Percentiles rank a stretch among this genome's conserved stretches.
phyloP scores from a whole-genome alignment of 2,329 filamentous ascomycete genomes.

The Fusarium nygamai region DNA sequence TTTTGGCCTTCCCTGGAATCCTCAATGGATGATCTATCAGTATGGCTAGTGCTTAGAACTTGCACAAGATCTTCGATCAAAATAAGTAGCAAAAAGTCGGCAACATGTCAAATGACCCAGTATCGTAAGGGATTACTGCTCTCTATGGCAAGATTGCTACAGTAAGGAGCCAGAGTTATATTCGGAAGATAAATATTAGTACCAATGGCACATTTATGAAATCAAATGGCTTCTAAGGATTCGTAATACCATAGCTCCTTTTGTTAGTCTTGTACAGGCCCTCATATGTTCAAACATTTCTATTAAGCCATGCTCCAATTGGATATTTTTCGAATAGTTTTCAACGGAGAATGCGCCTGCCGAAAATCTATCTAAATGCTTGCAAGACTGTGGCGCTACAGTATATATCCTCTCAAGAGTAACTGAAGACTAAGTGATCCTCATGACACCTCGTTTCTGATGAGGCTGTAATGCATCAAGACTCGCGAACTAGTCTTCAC shows the following conservation, averaged over 20 bases:
- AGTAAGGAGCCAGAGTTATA: background rate
- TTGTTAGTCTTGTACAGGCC: background rate
- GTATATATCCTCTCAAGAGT: background rate
- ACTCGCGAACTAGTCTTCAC: background rate
- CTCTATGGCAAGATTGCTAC: background rate
- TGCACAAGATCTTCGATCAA: background rate
- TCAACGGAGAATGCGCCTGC: background rate
- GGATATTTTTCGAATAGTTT: too few relatives aligned
- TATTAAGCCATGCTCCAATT: background rate
- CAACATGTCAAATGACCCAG: background rate
- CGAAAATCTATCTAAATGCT: background rate
- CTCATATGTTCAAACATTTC: too few relatives aligned
- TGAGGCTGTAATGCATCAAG: background rate
- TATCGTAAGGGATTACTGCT: background rate
- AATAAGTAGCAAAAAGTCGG: background rate
- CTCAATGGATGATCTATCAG: background rate
- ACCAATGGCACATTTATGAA: too few relatives aligned
- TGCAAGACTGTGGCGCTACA: background rate
- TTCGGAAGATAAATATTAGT: background rate
- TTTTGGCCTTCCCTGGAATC: too few relatives aligned
- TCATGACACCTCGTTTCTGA: background rate
- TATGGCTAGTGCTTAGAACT: background rate
- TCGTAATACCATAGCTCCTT: background rate
- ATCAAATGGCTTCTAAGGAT: background rate
- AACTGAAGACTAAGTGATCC: background rate